Conservation (phyloP, 1,284 basidiomycete species). For the Sporisorium graminicola region DNA sequence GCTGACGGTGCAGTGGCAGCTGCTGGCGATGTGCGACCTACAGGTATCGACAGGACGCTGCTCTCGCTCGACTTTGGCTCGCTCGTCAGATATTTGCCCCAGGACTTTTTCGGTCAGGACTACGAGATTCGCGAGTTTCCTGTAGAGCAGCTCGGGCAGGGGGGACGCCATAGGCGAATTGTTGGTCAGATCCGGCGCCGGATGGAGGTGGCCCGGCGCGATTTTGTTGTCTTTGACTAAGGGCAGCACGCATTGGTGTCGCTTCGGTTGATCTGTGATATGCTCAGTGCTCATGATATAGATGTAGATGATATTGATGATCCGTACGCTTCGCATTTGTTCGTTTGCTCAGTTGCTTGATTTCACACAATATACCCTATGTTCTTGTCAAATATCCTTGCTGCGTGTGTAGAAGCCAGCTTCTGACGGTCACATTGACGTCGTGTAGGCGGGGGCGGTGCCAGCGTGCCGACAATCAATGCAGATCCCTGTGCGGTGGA, state of each 20-base stretch:
- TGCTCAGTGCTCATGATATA: neutral
- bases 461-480: neutral
- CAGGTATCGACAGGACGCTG: slow-evolving; percentile 44
- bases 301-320: slow-evolving; percentile 1
- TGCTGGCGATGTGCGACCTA: slow-evolving; percentile 18
- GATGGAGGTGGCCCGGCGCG: slow-evolving; percentile 63
- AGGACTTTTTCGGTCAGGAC: slow-evolving; percentile 60
- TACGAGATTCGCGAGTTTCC: slow-evolving; percentile 63
- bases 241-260: neutral
- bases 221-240: slow-evolving; percentile 64
- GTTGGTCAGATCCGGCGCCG: slow-evolving; percentile 62
- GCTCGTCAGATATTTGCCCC: slow-evolving; percentile 56
- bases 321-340: neutral
- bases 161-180: slow-evolving; percentile 55
- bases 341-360: neutral
- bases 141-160: slow-evolving; percentile 60
- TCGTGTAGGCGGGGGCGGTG: neutral
- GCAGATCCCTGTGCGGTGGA: neutral
- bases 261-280: neutral
- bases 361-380: slow-evolving; percentile 6
- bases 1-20: slow-evolving; percentile 41
- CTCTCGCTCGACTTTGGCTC: slow-evolving; percentile 56
- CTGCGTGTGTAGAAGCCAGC: neutral
- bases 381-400: neutral
- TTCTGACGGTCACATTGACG: neutral